Percentiles rank a stretch among this genome's conserved stretches.
phyloP scores from a whole-genome alignment of 345 rosid genomes.

The Melaleuca quinquenervia region DNA sequence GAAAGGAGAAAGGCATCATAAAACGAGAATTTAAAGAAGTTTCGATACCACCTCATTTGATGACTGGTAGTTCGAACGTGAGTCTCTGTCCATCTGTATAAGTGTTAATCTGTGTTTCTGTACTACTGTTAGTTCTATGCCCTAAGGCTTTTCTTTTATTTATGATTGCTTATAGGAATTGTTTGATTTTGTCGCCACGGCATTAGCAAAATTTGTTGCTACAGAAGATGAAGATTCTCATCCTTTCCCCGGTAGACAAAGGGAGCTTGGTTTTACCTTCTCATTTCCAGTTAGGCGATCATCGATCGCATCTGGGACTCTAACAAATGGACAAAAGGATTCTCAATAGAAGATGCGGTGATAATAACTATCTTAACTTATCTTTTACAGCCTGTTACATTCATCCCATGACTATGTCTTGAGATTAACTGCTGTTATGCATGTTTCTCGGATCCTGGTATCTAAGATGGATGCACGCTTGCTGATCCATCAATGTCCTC shows the following conservation, averaged over 20 bases:
- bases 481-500: background rate
- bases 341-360: constrained; percentile 66
- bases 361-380: background rate
- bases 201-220: constrained; percentile 66
- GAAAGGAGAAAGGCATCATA: constrained; percentile 44
- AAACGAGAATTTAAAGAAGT: constrained; percentile 73
- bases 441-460: background rate
- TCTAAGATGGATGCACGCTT: background rate
- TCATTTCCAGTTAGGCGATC: constrained; percentile 84
- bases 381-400: background rate
- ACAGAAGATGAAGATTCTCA: constrained; percentile 51
- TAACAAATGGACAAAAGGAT: constrained; percentile 89
- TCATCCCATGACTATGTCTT: background rate
- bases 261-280: constrained; percentile 90
- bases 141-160: background rate
- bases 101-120: constrained; percentile 12
- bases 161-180: constrained; percentile 22
- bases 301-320: constrained; percentile 64
- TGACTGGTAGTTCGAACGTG: constrained; percentile 47
- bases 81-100: constrained; percentile 8
- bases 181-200: constrained; percentile 30
- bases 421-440: background rate
- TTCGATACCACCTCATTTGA: constrained; percentile 59
- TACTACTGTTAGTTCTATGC: background rate
- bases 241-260: constrained; percentile 47